Conservation (phyloP, 768 basidiomycete species). For the Lactifluus subvellereus region DNA sequence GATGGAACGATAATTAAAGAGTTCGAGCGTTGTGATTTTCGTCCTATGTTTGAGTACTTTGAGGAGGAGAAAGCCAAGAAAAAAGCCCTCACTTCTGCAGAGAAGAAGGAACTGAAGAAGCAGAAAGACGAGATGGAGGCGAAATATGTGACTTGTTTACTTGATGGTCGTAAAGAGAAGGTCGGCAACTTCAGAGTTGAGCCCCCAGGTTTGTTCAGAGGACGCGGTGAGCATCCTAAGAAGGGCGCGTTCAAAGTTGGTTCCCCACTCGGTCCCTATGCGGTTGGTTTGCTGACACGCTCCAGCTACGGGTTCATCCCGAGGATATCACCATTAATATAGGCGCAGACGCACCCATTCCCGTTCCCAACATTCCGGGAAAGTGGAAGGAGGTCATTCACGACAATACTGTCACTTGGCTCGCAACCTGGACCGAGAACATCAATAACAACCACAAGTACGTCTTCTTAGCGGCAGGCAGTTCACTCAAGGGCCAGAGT, state of each 20-base stretch:
- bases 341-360: slow-evolving; percentile 64
- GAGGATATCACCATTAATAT: slow-evolving; percentile 98
- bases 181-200: slow-evolving; percentile 97
- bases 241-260: slow-evolving; percentile 89
- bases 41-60: slow-evolving; percentile 89
- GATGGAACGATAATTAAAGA: slow-evolving; percentile 68
- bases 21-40: slow-evolving; percentile 86
- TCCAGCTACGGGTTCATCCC: slow-evolving; percentile 77
- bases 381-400: slow-evolving; percentile 85
- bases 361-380: slow-evolving; percentile 87
- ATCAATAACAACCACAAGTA: slow-evolving; percentile 95
- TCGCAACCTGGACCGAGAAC: slow-evolving; percentile 99
- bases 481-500: slow-evolving; percentile 95
- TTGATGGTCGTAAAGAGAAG: slow-evolving; percentile 97
- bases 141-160: slow-evolving; percentile 77
- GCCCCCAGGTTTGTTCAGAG: slow-evolving; percentile 97
- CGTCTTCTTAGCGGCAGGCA: slow-evolving; percentile 96
- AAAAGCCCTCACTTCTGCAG: slow-evolving; percentile 75
- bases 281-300: not conserved
- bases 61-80: slow-evolving; percentile 91
- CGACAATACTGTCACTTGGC: slow-evolving; percentile 97
- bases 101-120: slow-evolving; percentile 90
- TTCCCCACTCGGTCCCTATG: not conserved
- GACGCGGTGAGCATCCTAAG: slow-evolving; percentile 97
- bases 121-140: slow-evolving; percentile 78